Percentiles rank a stretch among this genome's conserved stretches.
These are phyloP conservation scores for Stentor coeruleus DNA, from an alignment of 73 alveolate genomes.

Conservation along the genomic window DNA sequence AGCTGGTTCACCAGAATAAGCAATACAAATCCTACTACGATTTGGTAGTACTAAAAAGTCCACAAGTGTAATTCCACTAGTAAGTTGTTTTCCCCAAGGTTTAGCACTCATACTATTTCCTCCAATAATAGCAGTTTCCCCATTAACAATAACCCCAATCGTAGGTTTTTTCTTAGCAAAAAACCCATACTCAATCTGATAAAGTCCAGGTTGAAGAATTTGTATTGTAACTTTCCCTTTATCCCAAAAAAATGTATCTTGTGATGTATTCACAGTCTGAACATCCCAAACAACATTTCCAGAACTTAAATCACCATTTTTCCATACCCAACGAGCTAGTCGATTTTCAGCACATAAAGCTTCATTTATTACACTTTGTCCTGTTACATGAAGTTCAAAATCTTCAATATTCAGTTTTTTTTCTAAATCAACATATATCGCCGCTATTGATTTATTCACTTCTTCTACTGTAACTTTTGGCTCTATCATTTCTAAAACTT, in stretches of 20 bases:
- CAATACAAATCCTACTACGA: constrained; percentile 84
- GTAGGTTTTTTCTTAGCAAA: constrained; percentile 69
- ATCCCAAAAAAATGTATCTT: constrained; percentile 94
- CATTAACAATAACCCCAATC: constrained; percentile 65
- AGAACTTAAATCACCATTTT: constrained; percentile 76
- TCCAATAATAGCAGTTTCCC: constrained; percentile 69
- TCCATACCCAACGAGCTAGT: constrained; percentile 95
- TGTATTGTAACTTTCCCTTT: constrained; percentile 73
- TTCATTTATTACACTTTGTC: constrained; percentile 81
- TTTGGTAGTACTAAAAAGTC: constrained; percentile 96
- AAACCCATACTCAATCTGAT: constrained; percentile 68
- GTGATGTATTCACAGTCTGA: constrained; percentile 84
- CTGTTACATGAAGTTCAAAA: constrained; percentile 57
- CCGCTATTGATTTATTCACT: constrained; percentile 66
- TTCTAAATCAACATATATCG: constrained; percentile 76
- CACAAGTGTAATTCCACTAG: constrained; percentile 87
- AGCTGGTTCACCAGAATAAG: constrained; percentile 74
- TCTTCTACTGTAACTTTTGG: constrained; percentile 62
- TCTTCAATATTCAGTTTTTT: constrained; percentile 54
- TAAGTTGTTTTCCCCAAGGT: constrained; percentile 74
- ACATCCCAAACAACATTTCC: constrained; percentile 91
- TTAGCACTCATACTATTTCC: constrained; percentile 71
- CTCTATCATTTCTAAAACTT: constrained; percentile 60
- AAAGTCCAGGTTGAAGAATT: constrained; percentile 87
- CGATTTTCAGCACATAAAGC: constrained; percentile 87